These are phyloP conservation scores for Pichia ethanolica DNA, from an alignment of 805 yeast genomes.

Conservation along the genomic window DNA sequence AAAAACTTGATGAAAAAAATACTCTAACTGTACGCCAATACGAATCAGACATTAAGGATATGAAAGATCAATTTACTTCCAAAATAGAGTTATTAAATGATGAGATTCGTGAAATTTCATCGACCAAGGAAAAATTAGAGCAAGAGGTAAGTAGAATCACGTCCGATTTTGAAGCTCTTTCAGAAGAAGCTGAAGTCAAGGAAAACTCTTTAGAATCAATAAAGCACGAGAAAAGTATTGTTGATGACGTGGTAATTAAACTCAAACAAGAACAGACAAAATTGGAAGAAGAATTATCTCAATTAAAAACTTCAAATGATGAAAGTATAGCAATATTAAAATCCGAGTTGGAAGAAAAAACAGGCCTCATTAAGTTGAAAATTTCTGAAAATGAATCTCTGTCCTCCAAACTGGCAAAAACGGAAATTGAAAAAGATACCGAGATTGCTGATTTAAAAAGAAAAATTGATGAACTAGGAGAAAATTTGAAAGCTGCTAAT, in stretches of 20 bases:
- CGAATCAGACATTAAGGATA: slow-evolving; percentile 1
- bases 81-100: neutral
- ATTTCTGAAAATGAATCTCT: neutral
- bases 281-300: neutral
- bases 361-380: neutral
- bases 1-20: neutral
- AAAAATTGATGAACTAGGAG: neutral
- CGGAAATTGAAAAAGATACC: neutral
- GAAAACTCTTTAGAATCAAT: neutral
- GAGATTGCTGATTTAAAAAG: neutral
- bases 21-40: neutral
- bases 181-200: neutral
- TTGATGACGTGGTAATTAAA: no score
- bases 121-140: slow-evolving; percentile 6
- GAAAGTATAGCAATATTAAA: neutral
- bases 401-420: neutral
- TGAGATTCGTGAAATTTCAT: slow-evolving; percentile 6
- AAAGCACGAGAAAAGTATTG: no score
- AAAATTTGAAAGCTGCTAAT: neutral
- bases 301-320: neutral
- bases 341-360: neutral
- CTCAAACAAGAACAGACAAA: no score
- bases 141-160: neutral
- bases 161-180: neutral
- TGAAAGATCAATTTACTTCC: neutral